Percentiles rank a stretch among this genome's conserved stretches.
phyloP scores from a whole-genome alignment of 108 stramenopile genomes.

The Cyclotella sp. region DNA sequence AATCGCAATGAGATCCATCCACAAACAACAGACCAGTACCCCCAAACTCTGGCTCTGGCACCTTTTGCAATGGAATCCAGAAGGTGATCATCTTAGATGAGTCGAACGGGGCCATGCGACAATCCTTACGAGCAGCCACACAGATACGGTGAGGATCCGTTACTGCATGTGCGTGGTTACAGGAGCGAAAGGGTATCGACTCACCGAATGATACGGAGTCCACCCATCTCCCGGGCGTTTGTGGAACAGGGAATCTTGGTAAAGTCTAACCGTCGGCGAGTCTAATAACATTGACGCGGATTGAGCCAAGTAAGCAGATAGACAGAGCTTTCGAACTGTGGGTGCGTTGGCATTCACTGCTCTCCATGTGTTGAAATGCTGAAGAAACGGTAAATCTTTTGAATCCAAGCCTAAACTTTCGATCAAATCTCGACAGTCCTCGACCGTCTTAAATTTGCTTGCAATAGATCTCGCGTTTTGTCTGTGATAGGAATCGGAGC shows the following conservation, averaged over 20 bases:
- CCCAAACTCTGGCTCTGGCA: slow-evolving; percentile 56
- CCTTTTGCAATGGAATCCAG: slow-evolving; percentile 81
- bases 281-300: slow-evolving; percentile 71
- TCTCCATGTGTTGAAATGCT: slow-evolving; percentile 87
- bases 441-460: slow-evolving; percentile 51
- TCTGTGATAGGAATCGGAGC: slow-evolving; percentile 34
- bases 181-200: not conserved
- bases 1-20: slow-evolving; percentile 77
- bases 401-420: slow-evolving; percentile 50
- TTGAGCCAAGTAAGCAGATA: slow-evolving; percentile 50
- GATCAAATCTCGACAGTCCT: slow-evolving; percentile 61
- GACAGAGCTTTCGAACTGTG: slow-evolving; percentile 58
- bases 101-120: slow-evolving; percentile 90
- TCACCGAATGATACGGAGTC: slow-evolving; percentile 82
- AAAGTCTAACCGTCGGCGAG: slow-evolving; percentile 72
- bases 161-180: not conserved
- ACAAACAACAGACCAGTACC: slow-evolving; percentile 78
- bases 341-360: slow-evolving; percentile 21
- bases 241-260: slow-evolving; percentile 87
- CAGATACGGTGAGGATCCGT: not conserved
- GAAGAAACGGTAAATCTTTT: slow-evolving; percentile 77
- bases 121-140: slow-evolving; percentile 44
- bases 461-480: slow-evolving; percentile 39
- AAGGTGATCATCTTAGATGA: slow-evolving; percentile 85
- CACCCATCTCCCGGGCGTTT: slow-evolving; percentile 80